Base-by-base conservation (phyloP, 2,329 filamentous ascomycete genomes). In the Pyricularia grisea region DNA sequence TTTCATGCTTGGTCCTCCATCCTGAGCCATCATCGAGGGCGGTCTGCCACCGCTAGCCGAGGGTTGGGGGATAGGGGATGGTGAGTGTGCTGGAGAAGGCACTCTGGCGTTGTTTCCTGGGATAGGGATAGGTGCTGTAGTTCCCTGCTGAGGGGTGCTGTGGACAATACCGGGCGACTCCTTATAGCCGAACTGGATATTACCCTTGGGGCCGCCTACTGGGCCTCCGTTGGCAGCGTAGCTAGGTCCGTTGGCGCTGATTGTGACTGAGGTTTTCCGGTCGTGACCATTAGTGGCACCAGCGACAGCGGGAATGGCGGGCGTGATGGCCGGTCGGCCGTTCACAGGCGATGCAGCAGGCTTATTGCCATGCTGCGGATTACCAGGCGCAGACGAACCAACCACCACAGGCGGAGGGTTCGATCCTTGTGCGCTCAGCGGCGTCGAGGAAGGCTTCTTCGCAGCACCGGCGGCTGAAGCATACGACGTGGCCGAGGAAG, bases 41-140 rank as follows among this genome's bases (percentile, higher is more conserved):
- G 94, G 94, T 75, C 93, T 92, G 74, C 93, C 93, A 76, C 93
- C 95, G 75, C 90, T 92, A 42, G 90, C 89, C 68, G 90, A 88
- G 67, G 93, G 92, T 79, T 94, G 92, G 36, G 95, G 94, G 74
- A 98, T 98, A 4, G 95, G 95, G 61, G 92, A 94, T 4, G 95
- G 95, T 65, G 94, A 97, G 73, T 91, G 90, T 66, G 92, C 89
- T 6, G 95, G 95, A 65, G 94, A 97, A 66, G 89, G 89, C 67
- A 94, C 87, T 74, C 92, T 88, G 71, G 91, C 90, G 31, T 33
- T 67, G 80, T 83, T 76, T 82, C 85, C 79, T 76, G 88, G 88
- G 79, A 87, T 92, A 79, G 82, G 83, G 73, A 86, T 90, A 70
- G 85, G 87, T 55, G 83, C 85, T 72, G 87, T 81, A 73, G 79